phyloP scores from a whole-genome alignment of 352 stramenopile species.

The Pythium rishiriense region DNA sequence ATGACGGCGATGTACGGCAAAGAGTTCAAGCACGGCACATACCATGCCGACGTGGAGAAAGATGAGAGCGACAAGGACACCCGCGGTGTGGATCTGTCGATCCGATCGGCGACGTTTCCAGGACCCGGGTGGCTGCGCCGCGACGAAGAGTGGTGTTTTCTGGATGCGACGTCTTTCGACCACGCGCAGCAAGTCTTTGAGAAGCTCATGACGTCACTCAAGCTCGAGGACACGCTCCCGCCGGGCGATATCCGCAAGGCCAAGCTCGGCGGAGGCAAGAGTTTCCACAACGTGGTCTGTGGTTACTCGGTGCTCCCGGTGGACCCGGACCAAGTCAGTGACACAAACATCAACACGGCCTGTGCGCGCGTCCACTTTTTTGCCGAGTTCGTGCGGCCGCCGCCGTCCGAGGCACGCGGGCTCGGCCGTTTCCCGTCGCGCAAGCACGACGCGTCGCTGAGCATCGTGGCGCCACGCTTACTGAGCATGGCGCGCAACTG shows the following conservation, averaged over 20 bases:
- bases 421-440: neutral
- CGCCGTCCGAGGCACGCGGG: neutral
- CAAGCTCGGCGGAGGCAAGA: neutral
- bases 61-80: neutral
- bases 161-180: slow-evolving; percentile 6
- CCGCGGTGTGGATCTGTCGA: neutral
- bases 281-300: neutral
- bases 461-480: slow-evolving; percentile 14
- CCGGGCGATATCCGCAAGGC: neutral
- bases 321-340: neutral
- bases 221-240: neutral
- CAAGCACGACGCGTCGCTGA: slow-evolving; percentile 4
- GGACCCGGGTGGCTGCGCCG: neutral
- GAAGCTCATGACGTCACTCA: slow-evolving; percentile 21
- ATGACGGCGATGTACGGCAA: slow-evolving; percentile 19
- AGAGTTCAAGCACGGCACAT: slow-evolving; percentile 20
- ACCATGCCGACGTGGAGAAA: slow-evolving; percentile 1
- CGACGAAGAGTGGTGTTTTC: slow-evolving; percentile 23
- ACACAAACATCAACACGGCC: neutral
- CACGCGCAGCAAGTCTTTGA: slow-evolving; percentile 1
- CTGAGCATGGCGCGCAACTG: slow-evolving; percentile 23
- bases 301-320: neutral
- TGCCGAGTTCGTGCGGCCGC: slow-evolving; percentile 11
- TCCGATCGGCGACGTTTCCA: slow-evolving; percentile 7
- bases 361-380: slow-evolving; percentile 23